Evolutionary conservation across 1,284 basidiomycete species (phyloP).

Genomic region (Coriolopsis trogii): DNA sequence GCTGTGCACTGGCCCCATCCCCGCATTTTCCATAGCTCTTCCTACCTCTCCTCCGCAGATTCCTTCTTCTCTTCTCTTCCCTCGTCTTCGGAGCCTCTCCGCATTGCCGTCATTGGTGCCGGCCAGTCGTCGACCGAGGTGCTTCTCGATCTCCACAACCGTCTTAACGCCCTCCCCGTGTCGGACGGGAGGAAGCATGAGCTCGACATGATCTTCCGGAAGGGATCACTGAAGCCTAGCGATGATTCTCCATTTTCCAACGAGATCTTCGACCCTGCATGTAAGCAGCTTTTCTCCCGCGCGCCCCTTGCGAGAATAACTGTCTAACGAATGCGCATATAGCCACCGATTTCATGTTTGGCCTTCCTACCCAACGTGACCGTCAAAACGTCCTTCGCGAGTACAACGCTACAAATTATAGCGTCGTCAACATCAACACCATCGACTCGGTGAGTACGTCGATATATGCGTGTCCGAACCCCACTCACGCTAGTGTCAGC

Average conservation of each 20-base stretch:
- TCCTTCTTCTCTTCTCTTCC: slow-evolving; percentile 38
- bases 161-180: slow-evolving; percentile 38
- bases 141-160: slow-evolving; percentile 49
- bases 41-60: slow-evolving; percentile 44
- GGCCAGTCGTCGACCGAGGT: slow-evolving; percentile 62
- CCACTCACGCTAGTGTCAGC: slow-evolving; percentile 29
- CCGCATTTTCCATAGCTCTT: slow-evolving; percentile 48
- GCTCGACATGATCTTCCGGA: slow-evolving; percentile 57
- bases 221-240: slow-evolving; percentile 55
- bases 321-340: background rate
- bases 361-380: slow-evolving; percentile 38
- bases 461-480: background rate
- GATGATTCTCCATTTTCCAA: slow-evolving; percentile 63
- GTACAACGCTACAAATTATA: slow-evolving; percentile 58
- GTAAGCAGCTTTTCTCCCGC: slow-evolving; percentile 35
- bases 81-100: slow-evolving; percentile 35
- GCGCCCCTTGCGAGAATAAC: background rate
- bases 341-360: slow-evolving; percentile 47
- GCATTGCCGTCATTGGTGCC: slow-evolving; percentile 55
- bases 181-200: slow-evolving; percentile 35
- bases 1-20: slow-evolving; percentile 37
- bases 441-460: slow-evolving; percentile 42
- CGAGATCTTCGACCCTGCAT: slow-evolving; percentile 58
- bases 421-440: slow-evolving; percentile 54
- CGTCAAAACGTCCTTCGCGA: slow-evolving; percentile 44